Conservation (phyloP, 805 yeast genomes). For the Vanderwaltozyma tropicalis region DNA sequence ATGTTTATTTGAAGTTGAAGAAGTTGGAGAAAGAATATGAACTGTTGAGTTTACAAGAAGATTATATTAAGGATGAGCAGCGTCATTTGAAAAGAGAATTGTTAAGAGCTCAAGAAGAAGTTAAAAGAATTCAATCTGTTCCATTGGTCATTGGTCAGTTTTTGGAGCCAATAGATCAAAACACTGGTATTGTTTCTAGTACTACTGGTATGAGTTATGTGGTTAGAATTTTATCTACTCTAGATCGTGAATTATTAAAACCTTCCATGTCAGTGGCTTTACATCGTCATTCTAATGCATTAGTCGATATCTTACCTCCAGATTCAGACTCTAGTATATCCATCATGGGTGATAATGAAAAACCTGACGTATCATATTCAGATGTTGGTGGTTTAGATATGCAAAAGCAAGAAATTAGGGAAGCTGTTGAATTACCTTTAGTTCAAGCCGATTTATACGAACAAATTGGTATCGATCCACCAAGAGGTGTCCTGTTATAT, state of each 20-base stretch:
- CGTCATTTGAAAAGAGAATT: constrained; percentile 92
- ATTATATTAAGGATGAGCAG: constrained; percentile 94
- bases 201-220: constrained; percentile 97
- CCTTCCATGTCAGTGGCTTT: constrained; percentile 93
- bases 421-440: constrained; percentile 94
- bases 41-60: constrained; percentile 78
- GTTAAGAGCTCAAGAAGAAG: constrained; percentile 96
- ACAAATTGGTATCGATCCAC: constrained; percentile 98
- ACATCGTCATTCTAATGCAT: constrained; percentile 96
- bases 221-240: constrained; percentile 85
- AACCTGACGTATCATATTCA: constrained; percentile 86
- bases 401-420: constrained; percentile 98
- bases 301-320: constrained; percentile 95
- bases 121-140: constrained; percentile 91
- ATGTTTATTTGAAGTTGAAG: constrained; percentile 76
- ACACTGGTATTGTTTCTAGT: constrained; percentile 91
- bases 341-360: constrained; percentile 87
- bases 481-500: constrained; percentile 91
- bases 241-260: constrained; percentile 88
- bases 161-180: constrained; percentile 92
- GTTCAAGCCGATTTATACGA: constrained; percentile 92
- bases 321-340: constrained; percentile 97
- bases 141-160: constrained; percentile 98
- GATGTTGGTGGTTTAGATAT: constrained; percentile 98
- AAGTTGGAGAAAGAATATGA: constrained; percentile 86